These are phyloP conservation scores for Talaromyces borbonicus DNA, from an alignment of 495 filamentous ascomycete genomes.

Conservation along the genomic window DNA sequence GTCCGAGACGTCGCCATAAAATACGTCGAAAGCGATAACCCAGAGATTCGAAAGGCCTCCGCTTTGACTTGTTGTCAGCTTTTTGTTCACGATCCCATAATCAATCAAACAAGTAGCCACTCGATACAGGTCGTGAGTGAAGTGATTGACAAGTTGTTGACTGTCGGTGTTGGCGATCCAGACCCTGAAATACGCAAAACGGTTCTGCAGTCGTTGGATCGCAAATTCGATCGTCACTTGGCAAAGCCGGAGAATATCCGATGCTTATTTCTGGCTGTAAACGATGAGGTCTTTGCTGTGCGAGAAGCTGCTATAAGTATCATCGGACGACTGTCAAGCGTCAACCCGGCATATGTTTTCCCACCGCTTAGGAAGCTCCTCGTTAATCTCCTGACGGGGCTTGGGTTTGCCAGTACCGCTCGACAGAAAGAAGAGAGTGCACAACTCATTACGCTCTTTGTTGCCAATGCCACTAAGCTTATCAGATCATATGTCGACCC, in stretches of 20 bases:
- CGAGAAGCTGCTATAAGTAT: slow-evolving; percentile 92
- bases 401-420: slow-evolving; percentile 89
- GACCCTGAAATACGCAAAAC: slow-evolving; percentile 80
- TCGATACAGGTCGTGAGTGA: slow-evolving; percentile 94
- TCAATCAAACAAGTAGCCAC: slow-evolving; percentile 93
- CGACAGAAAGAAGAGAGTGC: slow-evolving; percentile 94
- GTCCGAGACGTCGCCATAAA: slow-evolving; percentile 96
- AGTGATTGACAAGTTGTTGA: slow-evolving; percentile 92
- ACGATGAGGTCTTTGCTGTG: slow-evolving; percentile 85
- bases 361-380: slow-evolving; percentile 87
- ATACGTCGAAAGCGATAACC: slow-evolving; percentile 91
- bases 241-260: slow-evolving; percentile 94
- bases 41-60: slow-evolving; percentile 86
- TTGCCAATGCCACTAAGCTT: slow-evolving; percentile 78
- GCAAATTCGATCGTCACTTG: slow-evolving; percentile 89
- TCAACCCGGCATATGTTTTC: slow-evolving; percentile 96
- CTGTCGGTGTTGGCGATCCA: slow-evolving; percentile 85
- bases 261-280: slow-evolving; percentile 90
- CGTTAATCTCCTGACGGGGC: slow-evolving; percentile 89
- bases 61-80: slow-evolving; percentile 96
- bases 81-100: slow-evolving; percentile 91
- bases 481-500: slow-evolving; percentile 95
- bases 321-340: slow-evolving; percentile 80
- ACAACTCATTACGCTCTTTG: slow-evolving; percentile 82
- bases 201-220: slow-evolving; percentile 78